Percentiles rank a stretch among this genome's conserved stretches.
phyloP scores from a whole-genome alignment of 805 yeast species.

The Cyberlindnera bimundalis region DNA sequence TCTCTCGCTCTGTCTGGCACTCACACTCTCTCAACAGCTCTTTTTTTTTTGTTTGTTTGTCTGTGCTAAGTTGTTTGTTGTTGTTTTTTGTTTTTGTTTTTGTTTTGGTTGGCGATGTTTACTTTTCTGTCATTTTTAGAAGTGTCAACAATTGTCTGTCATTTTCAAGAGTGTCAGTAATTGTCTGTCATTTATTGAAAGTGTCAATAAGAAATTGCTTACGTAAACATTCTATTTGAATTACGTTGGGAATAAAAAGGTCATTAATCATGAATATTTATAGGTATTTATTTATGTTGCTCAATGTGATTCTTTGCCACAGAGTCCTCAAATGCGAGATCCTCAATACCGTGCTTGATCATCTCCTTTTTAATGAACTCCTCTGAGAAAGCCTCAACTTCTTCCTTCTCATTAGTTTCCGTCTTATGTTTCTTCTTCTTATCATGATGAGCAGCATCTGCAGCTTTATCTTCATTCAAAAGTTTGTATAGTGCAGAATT shows the following conservation, averaged over 20 bases:
- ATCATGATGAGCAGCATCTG: conserved; percentile 8
- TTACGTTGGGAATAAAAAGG: too few species aligned
- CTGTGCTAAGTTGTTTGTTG: background rate
- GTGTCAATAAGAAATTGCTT: too few species aligned
- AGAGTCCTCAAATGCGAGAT: conserved; percentile 17
- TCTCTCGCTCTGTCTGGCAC: too few species aligned
- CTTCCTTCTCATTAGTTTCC: conserved; percentile 7
- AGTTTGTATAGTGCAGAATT: conserved; percentile 37
- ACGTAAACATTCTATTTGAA: too few species aligned
- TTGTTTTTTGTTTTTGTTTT: conserved; percentile 7
- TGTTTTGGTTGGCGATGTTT: conserved; percentile 10
- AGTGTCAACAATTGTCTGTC: too few species aligned
- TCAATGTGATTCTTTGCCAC: conserved; percentile 4
- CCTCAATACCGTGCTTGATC: conserved; percentile 20
- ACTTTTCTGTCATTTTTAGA: conserved; percentile 3
- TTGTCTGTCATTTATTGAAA: too few species aligned
- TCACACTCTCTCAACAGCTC: too few species aligned
- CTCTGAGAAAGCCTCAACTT: conserved; percentile 11
- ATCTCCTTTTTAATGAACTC: conserved; percentile 27
- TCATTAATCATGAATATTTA: conserved; percentile 3
- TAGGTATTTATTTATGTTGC: background rate
- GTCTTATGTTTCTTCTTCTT: conserved; percentile 13
- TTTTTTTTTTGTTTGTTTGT: too few species aligned
- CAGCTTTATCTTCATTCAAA: conserved; percentile 33
- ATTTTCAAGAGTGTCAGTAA: too few species aligned